phyloP scores from a whole-genome alignment of 1,284 basidiomycete genomes.

The Coriolopsis trogii region DNA sequence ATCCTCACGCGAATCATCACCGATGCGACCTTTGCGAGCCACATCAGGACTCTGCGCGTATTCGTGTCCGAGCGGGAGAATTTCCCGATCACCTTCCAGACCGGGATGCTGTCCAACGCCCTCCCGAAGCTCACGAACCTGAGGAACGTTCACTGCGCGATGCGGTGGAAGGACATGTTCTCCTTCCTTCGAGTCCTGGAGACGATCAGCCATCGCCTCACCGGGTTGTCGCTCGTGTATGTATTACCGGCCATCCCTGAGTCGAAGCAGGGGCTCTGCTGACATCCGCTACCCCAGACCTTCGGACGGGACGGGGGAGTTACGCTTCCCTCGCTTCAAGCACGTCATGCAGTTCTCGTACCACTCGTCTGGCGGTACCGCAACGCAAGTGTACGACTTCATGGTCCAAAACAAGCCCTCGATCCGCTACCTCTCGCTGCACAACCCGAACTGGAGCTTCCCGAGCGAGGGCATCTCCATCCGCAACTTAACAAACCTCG shows the following conservation, averaged over 20 bases:
- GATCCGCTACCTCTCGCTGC: slow-evolving; percentile 57
- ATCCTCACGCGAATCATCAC: slow-evolving; percentile 68
- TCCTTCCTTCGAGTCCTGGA: slow-evolving; percentile 57
- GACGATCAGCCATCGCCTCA: slow-evolving; percentile 50
- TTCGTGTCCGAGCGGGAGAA: slow-evolving; percentile 54
- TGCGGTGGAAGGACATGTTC: slow-evolving; percentile 54
- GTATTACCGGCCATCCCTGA: slow-evolving; percentile 24
- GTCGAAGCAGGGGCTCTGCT: not conserved
- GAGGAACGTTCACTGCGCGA: slow-evolving; percentile 61
- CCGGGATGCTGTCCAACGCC: slow-evolving; percentile 72
- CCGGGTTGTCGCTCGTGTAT: slow-evolving; percentile 57
- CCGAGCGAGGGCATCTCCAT: slow-evolving; percentile 55
- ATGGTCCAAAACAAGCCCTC: slow-evolving; percentile 55
- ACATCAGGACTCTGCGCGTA: slow-evolving; percentile 59
- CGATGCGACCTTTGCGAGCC: slow-evolving; percentile 58
- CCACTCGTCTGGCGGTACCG: slow-evolving; percentile 41
- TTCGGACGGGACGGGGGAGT: slow-evolving; percentile 51
- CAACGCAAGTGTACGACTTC: slow-evolving; percentile 45
- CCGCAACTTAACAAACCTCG: slow-evolving; percentile 64
- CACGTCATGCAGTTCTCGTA: slow-evolving; percentile 63
- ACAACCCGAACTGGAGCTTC: slow-evolving; percentile 59
- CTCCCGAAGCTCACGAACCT: slow-evolving; percentile 63
- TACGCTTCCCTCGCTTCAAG: slow-evolving; percentile 58
- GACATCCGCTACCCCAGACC: slow-evolving; percentile 38
- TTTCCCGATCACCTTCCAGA: slow-evolving; percentile 64